Conservation (phyloP, 1,284 basidiomycete species). For the Puccinia polysora region DNA sequence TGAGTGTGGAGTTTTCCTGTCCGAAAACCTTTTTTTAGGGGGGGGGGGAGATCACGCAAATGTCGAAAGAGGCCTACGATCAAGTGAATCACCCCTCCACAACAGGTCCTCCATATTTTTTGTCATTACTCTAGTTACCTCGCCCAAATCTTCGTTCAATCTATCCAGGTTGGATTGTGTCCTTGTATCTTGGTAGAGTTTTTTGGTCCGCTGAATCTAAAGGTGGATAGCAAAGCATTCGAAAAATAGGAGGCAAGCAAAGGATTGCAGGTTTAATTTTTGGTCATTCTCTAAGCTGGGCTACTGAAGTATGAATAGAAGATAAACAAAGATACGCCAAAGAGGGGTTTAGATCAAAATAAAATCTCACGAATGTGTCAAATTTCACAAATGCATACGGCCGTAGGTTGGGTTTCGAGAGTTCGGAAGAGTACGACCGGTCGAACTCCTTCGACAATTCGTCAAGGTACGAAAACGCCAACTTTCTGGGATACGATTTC, state of each 20-base stretch:
- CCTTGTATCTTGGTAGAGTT: constrained; percentile 88
- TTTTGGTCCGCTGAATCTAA: constrained; percentile 91
- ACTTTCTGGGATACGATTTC: constrained; percentile 92
- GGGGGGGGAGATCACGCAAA: too few relatives aligned
- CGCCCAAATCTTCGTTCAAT: constrained; percentile 91
- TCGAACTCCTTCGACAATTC: constrained; percentile 92
- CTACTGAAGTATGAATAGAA: not conserved
- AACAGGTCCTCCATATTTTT: constrained; percentile 99
- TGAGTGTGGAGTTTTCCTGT: too few relatives aligned
- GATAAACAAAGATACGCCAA: not conserved
- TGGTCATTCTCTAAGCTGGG: too few relatives aligned
- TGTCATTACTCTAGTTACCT: constrained; percentile 99
- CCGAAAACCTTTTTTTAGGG: too few relatives aligned
- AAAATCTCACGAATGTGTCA: constrained; percentile 57
- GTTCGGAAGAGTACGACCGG: constrained; percentile 50
- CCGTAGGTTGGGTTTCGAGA: constrained; percentile 55
- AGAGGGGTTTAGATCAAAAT: too few relatives aligned
- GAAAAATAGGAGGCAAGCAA: constrained; percentile 5
- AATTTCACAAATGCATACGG: constrained; percentile 96
- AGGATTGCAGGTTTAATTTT: too few relatives aligned
- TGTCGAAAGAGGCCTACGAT: constrained; percentile 62
- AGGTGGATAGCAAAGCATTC: too few relatives aligned
- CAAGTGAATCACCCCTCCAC: constrained; percentile 93
- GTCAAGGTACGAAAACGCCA: constrained; percentile 95
- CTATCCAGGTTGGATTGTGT: constrained; percentile 72